Percentiles rank a stretch among this genome's conserved stretches.
Conservation (phyloP, 1,139 yeast genomes). For the Lodderomyces metapsilosis region DNA sequence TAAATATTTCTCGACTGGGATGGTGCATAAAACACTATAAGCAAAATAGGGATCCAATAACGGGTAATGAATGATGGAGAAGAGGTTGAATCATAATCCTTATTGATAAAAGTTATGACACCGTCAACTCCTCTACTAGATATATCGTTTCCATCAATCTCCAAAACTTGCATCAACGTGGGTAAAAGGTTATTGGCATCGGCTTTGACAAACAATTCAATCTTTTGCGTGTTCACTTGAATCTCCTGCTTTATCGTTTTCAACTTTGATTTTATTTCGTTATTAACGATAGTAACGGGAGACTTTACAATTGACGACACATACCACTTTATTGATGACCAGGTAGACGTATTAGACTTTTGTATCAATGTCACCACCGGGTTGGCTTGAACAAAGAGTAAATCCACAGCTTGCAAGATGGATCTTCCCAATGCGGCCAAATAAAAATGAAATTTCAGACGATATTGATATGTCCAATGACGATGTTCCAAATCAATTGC, state of each 20-base stretch:
- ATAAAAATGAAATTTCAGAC: conserved; percentile 7
- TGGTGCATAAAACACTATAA: conserved; percentile 51
- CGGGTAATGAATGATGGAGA: conserved; percentile 53
- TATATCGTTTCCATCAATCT: conserved; percentile 8
- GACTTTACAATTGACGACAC: conserved; percentile 15
- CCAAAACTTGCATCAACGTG: conserved; percentile 13
- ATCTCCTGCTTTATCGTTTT: conserved; percentile 21
- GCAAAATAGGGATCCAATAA: conserved; percentile 63
- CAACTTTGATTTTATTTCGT: conserved; percentile 24
- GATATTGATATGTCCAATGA: conserved; percentile 12
- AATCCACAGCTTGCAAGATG: conserved; percentile 8
- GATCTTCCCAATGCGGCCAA: conserved; percentile 8
- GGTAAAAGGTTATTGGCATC: conserved; percentile 14
- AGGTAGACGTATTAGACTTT: conserved; percentile 4
- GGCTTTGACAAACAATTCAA: conserved; percentile 24
- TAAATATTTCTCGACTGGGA: conserved; percentile 40
- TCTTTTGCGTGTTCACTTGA: conserved; percentile 18
- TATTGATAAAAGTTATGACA: conserved; percentile 12
- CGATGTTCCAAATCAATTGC: not conserved
- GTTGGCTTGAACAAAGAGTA: conserved; percentile 12
- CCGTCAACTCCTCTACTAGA: conserved; percentile 13
- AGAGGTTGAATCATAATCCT: conserved; percentile 18
- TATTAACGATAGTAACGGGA: conserved; percentile 20
- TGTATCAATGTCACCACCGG: conserved; percentile 15
- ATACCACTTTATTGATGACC: conserved; percentile 10